Conservation (phyloP, 176 grass and related monocot species). For the Dendrocalamus sinicus region DNA sequence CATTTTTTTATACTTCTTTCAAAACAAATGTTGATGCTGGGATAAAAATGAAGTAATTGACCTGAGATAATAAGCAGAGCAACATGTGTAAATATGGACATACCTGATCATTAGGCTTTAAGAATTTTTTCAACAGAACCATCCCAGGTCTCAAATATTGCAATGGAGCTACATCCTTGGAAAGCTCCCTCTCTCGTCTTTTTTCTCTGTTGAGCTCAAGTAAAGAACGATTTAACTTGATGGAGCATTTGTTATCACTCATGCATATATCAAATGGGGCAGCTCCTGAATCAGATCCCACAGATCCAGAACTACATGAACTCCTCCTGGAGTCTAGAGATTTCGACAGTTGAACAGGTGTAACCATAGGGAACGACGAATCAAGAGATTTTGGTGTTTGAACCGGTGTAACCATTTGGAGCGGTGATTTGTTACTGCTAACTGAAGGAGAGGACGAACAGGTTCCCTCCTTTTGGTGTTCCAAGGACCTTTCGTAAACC, state of each 20-base stretch:
- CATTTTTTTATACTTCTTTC: not conserved
- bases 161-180: constrained; percentile 4
- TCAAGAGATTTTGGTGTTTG: constrained; percentile 20
- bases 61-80: not conserved
- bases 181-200: constrained; percentile 22
- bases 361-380: not conserved
- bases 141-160: constrained; percentile 54
- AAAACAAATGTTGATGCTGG: not conserved
- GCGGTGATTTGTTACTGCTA: not conserved
- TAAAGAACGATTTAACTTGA: constrained; percentile 27
- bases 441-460: constrained; percentile 7
- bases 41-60: not conserved
- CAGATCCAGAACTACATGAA: constrained; percentile 18
- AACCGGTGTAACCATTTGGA: constrained; percentile 3
- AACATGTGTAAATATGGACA: not conserved
- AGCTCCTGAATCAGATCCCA: constrained; percentile 29
- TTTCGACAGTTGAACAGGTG: not conserved
- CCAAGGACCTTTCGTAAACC: constrained; percentile 10
- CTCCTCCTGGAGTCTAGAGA: constrained; percentile 9
- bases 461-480: not conserved
- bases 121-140: constrained; percentile 60
- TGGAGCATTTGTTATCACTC: not conserved
- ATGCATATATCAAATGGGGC: constrained; percentile 54
- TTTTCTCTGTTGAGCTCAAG: constrained; percentile 40
- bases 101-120: constrained; percentile 53